Percentiles rank a stretch among this genome's conserved stretches.
Conservation (phyloP, 306 rosid genomes). For the Pueraria montana region DNA sequence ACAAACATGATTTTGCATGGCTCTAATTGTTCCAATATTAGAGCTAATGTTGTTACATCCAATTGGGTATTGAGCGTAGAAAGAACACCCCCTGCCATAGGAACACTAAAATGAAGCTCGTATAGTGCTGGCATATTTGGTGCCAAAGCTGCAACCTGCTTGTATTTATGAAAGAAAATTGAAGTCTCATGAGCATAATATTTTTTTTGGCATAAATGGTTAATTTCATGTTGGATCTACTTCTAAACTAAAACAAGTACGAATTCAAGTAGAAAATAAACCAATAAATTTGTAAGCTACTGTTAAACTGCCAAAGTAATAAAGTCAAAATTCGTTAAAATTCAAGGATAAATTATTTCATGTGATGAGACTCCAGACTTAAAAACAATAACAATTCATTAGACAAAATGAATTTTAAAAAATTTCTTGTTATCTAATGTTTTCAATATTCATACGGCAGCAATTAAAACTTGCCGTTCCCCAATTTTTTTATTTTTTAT, state of each 20-base stretch:
- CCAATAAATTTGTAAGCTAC: neutral
- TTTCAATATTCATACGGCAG: too few relatives aligned
- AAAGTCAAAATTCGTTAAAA: too few relatives aligned
- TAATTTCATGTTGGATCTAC: neutral
- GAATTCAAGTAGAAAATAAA: neutral
- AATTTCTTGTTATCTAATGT: too few relatives aligned
- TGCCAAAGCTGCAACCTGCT: slow-evolving; percentile 78
- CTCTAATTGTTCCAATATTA: slow-evolving; percentile 64
- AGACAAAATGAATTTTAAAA: too few relatives aligned
- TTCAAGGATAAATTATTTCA: too few relatives aligned
- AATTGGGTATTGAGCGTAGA: slow-evolving; percentile 72
- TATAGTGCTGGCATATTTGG: slow-evolving; percentile 84
- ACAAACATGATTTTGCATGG: slow-evolving; percentile 71
- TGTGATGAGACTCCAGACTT: too few relatives aligned
- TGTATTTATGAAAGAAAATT: neutral
- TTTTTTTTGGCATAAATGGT: neutral
- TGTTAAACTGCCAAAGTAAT: too few relatives aligned
- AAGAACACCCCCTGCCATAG: slow-evolving; percentile 87
- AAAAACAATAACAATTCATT: too few relatives aligned
- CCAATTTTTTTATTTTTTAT: too few relatives aligned
- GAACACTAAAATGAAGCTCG: slow-evolving; percentile 84
- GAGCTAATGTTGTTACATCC: slow-evolving; percentile 63
- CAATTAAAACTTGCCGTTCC: too few relatives aligned
- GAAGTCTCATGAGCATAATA: neutral
- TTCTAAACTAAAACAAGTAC: neutral